Percentiles rank a stretch among this genome's conserved stretches.
Conservation (phyloP, 805 yeast genomes). For the Saccharomyces kudriavzevii region DNA sequence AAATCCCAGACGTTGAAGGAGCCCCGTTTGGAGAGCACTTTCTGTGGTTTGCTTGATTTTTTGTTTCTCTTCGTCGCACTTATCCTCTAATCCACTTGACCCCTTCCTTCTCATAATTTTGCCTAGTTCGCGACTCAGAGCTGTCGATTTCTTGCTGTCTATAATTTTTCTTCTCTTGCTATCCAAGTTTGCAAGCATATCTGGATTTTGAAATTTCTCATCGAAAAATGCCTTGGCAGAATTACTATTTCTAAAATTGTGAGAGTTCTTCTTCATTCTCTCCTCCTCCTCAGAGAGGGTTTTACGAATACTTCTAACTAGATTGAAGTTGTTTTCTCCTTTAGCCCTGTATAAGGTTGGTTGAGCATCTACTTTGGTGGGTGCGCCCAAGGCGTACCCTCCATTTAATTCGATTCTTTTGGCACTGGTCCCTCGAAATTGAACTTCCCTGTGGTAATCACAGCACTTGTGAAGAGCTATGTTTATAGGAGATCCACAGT, state of each 20-base stretch:
- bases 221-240: conserved; percentile 46
- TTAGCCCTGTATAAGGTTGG: conserved; percentile 37
- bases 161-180: conserved; percentile 34
- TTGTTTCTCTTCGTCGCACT: conserved; percentile 14
- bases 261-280: conserved; percentile 14
- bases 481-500: conserved; percentile 59
- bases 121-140: conserved; percentile 27
- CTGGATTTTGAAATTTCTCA: conserved; percentile 43
- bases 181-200: conserved; percentile 34
- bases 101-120: conserved; percentile 7
- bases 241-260: conserved; percentile 34
- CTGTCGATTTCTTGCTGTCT: conserved; percentile 29
- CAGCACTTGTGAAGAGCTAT: conserved; percentile 48
- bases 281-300: neutral
- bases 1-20: conserved; percentile 40
- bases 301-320: conserved; percentile 9
- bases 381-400: conserved; percentile 47
- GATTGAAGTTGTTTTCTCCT: neutral
- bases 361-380: conserved; percentile 37
- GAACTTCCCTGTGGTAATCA: conserved; percentile 59
- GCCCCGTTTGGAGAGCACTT: conserved; percentile 35
- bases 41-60: conserved; percentile 26
- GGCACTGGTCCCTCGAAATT: conserved; percentile 44
- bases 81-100: conserved; percentile 14
- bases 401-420: conserved; percentile 72